Evolutionary conservation across 2,329 filamentous ascomycete species (phyloP).

Genomic region (Malbranchea zuffiana): DNA sequence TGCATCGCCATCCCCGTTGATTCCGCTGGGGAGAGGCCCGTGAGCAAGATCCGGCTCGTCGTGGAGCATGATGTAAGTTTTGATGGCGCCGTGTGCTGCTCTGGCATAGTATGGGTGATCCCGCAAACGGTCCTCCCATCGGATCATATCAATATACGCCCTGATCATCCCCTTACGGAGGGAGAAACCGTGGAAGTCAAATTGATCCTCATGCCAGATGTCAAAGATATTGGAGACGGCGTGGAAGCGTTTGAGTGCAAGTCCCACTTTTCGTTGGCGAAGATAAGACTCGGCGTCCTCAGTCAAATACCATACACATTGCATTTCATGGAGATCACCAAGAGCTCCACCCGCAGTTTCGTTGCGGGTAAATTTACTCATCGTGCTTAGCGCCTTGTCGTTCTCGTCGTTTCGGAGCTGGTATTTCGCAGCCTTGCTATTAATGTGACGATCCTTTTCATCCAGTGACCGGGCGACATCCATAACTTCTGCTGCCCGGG

Average conservation of each 20-base stretch:
- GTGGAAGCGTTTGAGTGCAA: conserved; percentile 87
- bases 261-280: conserved; percentile 66
- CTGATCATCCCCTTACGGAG: conserved; percentile 92
- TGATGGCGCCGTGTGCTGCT: conserved; percentile 69
- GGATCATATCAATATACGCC: conserved; percentile 89
- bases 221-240: conserved; percentile 88
- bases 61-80: conserved; percentile 66
- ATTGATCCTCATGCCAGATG: conserved; percentile 95
- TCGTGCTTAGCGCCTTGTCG: conserved; percentile 72
- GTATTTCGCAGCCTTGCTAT: conserved; percentile 96
- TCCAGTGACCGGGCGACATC: conserved; percentile 76
- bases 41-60: conserved; percentile 61
- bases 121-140: conserved; percentile 85
- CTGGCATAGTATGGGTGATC: conserved; percentile 89
- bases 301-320: conserved; percentile 92
- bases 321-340: conserved; percentile 91
- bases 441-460: conserved; percentile 89
- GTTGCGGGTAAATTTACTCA: conserved; percentile 87
- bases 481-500: conserved; percentile 77
- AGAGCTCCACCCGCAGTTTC: conserved; percentile 81
- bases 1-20: conserved; percentile 42
- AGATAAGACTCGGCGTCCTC: conserved; percentile 88
- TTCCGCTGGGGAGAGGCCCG: conserved; percentile 47
- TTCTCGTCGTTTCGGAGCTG: conserved; percentile 87
- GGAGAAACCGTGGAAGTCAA: conserved; percentile 97